Base-by-base conservation (phyloP, 2,329 filamentous ascomycete genomes). In the Sporothrix mexicana region DNA sequence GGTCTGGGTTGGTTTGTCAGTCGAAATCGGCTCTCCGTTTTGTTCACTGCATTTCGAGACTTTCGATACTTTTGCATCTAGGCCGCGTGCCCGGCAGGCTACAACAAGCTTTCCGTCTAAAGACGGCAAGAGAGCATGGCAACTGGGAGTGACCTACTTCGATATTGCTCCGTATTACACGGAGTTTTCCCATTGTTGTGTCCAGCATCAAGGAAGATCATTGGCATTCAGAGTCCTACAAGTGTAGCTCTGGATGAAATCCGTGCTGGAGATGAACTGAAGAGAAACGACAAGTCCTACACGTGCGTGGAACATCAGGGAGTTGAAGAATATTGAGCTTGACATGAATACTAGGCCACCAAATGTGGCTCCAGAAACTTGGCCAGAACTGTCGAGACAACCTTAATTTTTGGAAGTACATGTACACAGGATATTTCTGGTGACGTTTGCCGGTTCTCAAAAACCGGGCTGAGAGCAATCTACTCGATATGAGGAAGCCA, bases 101-200 rank as follows among this genome's bases (percentile, higher is more conserved):
- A 23, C 61, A 64, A 9, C 41, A 47, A 45, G 61, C 61, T 41
- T 15, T 36, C 6, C 47, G 15, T 5, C 36, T 23, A 64, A n/a
- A 47, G 47, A 20, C 61, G 41, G 61, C 61, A 25, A 47, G 41
- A 66, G 47, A 47, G 15, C 57, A 62, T 62, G 57, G 57, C 57
- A 62, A 62, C 30, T 62, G 17, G 25, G 13, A 36, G 55, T 2
- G 25, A 17, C 13, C 9, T 15, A 7, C 30, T 25, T 55, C 30
- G 7, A 36, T 36, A 36, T 36, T 36, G 30, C 55, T 36, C 13
- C 23, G 2, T 7, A 17, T 36, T 59, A 15, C 55, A 36, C 55
- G 55, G 55, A 59, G 55, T 36, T 36, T 36, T 59, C 25, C 55
- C 55, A 25, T 36, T 36, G 13, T 36, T 36, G 30, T 5, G 30